phyloP scores from a whole-genome alignment of 495 filamentous ascomycete genomes.

The Podospora appendiculata region DNA sequence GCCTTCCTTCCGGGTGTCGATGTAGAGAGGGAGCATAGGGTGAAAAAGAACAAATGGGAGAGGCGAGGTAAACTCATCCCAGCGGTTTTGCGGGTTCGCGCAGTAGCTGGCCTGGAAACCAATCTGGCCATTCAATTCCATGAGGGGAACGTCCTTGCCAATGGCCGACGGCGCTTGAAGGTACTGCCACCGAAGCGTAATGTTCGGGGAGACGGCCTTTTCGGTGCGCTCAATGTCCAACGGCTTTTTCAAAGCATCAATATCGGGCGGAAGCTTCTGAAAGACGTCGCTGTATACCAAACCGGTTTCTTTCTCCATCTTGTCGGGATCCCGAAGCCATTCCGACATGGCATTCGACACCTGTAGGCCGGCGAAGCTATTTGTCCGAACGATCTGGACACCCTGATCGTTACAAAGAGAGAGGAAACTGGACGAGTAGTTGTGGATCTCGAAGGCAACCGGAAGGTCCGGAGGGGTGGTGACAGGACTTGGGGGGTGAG shows the following conservation, averaged over 20 bases:
- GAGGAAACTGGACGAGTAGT: constrained; percentile 65
- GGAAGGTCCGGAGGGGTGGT: constrained; percentile 49
- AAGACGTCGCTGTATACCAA: constrained; percentile 43
- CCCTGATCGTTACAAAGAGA: constrained; percentile 59
- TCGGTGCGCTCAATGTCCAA: constrained; percentile 37
- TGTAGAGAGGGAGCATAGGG: constrained; percentile 73
- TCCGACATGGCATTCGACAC: constrained; percentile 58
- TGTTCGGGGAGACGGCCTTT: constrained; percentile 33
- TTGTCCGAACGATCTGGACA: constrained; percentile 49
- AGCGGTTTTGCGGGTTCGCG: constrained; percentile 62
- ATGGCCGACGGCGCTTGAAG: constrained; percentile 53
- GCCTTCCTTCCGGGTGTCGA: constrained; percentile 81
- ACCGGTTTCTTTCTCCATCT: constrained; percentile 37
- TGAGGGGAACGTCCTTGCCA: constrained; percentile 60
- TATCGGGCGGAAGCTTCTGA: constrained; percentile 27
- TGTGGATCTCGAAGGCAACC: constrained; percentile 47
- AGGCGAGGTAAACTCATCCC: constrained; percentile 67
- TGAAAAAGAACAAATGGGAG: constrained; percentile 83
- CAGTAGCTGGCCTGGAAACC: constrained; percentile 73
- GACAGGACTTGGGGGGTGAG: constrained; percentile 46
- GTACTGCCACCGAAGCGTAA: constrained; percentile 56
- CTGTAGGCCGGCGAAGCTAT: constrained; percentile 59
- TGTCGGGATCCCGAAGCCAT: constrained; percentile 64
- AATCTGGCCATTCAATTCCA: constrained; percentile 81
- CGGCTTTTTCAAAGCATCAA: constrained; percentile 22